These are phyloP conservation scores for Dactylellina sp. DNA, from an alignment of 2,329 filamentous ascomycete species.

Conservation along the genomic window DNA sequence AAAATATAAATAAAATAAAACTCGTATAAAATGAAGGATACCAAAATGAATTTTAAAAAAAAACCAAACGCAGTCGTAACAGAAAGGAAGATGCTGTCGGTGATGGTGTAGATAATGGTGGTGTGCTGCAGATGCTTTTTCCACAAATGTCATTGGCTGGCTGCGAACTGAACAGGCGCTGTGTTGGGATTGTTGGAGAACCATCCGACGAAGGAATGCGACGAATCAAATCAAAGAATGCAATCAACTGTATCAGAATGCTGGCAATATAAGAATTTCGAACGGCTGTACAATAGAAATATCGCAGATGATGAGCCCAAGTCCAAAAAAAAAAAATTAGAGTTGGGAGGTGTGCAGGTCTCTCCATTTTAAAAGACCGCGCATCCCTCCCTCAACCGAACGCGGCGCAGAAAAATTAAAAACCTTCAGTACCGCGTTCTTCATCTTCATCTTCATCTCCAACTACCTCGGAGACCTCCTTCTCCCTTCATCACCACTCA, in stretches of 20 bases:
- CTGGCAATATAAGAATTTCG: constrained; percentile 6
- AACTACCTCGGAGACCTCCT: constrained; percentile 7
- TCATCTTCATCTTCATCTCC: no score
- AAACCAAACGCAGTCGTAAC: no score
- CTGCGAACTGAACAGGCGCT: constrained; percentile 25
- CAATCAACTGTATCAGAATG: constrained; percentile 31
- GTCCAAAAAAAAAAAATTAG: constrained; percentile 11
- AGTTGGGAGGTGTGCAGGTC: not conserved
- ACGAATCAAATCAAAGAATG: constrained; percentile 26
- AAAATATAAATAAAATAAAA: constrained; percentile 8
- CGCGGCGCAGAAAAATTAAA: not conserved
- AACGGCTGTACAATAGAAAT: constrained; percentile 41
- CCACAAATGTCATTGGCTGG: constrained; percentile 30
- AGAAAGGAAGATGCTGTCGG: constrained; percentile 5
- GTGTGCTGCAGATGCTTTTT: constrained; percentile 20
- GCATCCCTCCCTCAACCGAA: constrained; percentile 11
- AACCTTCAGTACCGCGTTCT: not conserved
- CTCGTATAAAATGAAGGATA: not conserved
- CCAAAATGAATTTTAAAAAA: not conserved
- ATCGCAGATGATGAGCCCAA: constrained; percentile 23
- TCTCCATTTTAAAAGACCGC: constrained; percentile 2
- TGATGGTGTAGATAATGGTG: constrained; percentile 3
- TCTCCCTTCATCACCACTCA: constrained; percentile 71
- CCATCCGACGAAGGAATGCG: constrained; percentile 21
- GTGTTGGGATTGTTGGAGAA: constrained; percentile 27